Conservation (phyloP, 495 filamentous ascomycete genomes). For the Hypoxylon crocopeplum region DNA sequence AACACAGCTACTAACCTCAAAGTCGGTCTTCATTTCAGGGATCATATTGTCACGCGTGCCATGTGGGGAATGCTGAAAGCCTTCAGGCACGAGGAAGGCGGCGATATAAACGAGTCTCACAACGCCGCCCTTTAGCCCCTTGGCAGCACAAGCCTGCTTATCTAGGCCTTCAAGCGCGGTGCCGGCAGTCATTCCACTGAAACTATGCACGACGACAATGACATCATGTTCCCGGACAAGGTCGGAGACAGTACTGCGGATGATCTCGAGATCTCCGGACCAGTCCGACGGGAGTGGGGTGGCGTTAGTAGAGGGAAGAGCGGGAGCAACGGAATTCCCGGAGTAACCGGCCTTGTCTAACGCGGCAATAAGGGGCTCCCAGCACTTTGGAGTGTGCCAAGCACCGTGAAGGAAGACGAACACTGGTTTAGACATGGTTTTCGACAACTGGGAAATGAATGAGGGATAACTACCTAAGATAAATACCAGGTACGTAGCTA, state of each 20-base stretch:
- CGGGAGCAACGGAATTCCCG: conserved; percentile 41
- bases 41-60: conserved; percentile 45
- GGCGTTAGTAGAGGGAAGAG: conserved; percentile 53
- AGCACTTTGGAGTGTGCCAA: conserved; percentile 49
- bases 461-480: too few species aligned
- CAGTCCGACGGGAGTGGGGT: conserved; percentile 47
- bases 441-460: too few species aligned
- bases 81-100: conserved; percentile 35
- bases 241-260: conserved; percentile 31
- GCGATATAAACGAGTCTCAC: conserved; percentile 26
- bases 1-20: conserved; percentile 32
- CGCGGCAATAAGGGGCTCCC: conserved; percentile 39
- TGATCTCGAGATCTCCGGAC: conserved; percentile 37
- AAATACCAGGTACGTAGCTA: too few species aligned
- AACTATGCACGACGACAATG: conserved; percentile 52
- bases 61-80: conserved; percentile 37
- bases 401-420: conserved; percentile 60
- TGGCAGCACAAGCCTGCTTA: conserved; percentile 40
- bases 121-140: conserved; percentile 44
- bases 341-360: conserved; percentile 47
- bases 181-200: conserved; percentile 29
- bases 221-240: conserved; percentile 44
- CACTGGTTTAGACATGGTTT: too few species aligned
- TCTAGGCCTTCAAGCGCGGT: conserved; percentile 25
- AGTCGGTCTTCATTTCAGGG: conserved; percentile 42